Evolutionary conservation across 2,329 filamentous ascomycete species (phyloP).

Genomic region (Rutstroemia sp.): DNA sequence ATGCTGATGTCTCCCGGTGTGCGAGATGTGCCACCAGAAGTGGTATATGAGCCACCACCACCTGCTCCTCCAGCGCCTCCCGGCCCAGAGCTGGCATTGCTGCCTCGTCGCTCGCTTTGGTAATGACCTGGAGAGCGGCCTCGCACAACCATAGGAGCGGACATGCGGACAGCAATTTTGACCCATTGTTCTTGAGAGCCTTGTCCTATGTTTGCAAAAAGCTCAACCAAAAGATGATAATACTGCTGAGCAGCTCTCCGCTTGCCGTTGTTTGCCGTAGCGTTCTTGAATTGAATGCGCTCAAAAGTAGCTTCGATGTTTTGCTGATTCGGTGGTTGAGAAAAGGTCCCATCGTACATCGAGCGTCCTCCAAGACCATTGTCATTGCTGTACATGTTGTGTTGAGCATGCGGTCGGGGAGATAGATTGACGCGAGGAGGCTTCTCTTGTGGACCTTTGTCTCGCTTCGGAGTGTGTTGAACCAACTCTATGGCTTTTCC

Average conservation of each 20-base stretch:
- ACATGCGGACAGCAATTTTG: constrained; percentile 50
- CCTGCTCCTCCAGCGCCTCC: constrained; percentile 34
- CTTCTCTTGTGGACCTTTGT: constrained; percentile 60
- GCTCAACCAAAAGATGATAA: constrained; percentile 63
- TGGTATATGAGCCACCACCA: constrained; percentile 25
- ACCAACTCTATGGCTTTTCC: constrained; percentile 64
- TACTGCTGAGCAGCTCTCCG: constrained; percentile 66
- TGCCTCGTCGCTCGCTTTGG: constrained; percentile 43
- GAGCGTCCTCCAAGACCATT: constrained; percentile 17
- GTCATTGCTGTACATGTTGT: constrained; percentile 21
- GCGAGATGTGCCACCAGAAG: constrained; percentile 18
- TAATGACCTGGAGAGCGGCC: constrained; percentile 59
- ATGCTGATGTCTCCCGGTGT: constrained; percentile 25
- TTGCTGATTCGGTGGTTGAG: constrained; percentile 23
- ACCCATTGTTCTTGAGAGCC: constrained; percentile 39
- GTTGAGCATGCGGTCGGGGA: constrained; percentile 24
- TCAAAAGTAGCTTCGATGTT: constrained; percentile 45
- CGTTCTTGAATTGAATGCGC: constrained; percentile 68
- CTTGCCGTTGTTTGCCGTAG: constrained; percentile 70
- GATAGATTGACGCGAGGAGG: constrained; percentile 40
- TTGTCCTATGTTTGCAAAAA: constrained; percentile 48
- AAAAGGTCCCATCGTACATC: constrained; percentile 18
- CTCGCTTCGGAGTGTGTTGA: constrained; percentile 67
- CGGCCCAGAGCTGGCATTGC: constrained; percentile 47
- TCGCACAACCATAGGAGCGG: constrained; percentile 58